These are phyloP conservation scores for Hypoxylon subgilvum DNA, from an alignment of 495 filamentous ascomycete genomes.

Conservation along the genomic window DNA sequence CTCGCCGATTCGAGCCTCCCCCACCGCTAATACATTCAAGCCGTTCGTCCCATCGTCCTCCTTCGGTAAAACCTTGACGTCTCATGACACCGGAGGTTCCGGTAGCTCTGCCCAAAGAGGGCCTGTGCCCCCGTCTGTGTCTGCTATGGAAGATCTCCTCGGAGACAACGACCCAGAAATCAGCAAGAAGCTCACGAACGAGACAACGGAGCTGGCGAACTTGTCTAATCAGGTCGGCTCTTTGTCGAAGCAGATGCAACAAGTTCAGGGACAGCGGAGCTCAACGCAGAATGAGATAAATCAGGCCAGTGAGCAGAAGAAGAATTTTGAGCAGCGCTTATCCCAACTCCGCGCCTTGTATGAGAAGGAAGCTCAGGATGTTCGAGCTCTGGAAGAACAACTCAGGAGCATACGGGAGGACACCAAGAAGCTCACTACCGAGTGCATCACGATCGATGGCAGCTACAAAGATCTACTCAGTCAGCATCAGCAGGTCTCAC, in stretches of 20 bases:
- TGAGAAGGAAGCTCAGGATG: slow-evolving; percentile 88
- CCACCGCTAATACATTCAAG: slow-evolving; percentile 69
- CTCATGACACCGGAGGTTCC: slow-evolving; percentile 79
- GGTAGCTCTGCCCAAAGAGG: slow-evolving; percentile 49
- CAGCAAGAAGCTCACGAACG: slow-evolving; percentile 81
- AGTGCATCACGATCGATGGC: slow-evolving; percentile 80
- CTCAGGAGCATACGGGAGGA: slow-evolving; percentile 76
- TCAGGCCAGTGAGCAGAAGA: slow-evolving; percentile 81
- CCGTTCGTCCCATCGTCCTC: slow-evolving; percentile 90
- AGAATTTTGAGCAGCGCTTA: slow-evolving; percentile 85
- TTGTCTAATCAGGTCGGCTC: slow-evolving; percentile 92
- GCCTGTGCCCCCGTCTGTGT: slow-evolving; percentile 50
- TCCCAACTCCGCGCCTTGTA: slow-evolving; percentile 84
- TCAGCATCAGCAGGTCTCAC: slow-evolving; percentile 77
- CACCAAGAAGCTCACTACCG: slow-evolving; percentile 79
- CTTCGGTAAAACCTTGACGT: slow-evolving; percentile 82
- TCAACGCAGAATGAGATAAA: slow-evolving; percentile 79
- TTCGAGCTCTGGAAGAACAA: slow-evolving; percentile 82
- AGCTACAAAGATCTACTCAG: slow-evolving; percentile 81
- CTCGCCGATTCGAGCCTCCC: slow-evolving; percentile 58
- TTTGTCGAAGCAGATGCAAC: slow-evolving; percentile 90
- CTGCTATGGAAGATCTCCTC: slow-evolving; percentile 84
- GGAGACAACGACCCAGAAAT: slow-evolving; percentile 92
- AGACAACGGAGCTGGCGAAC: slow-evolving; percentile 94
- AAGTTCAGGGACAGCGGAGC: slow-evolving; percentile 78